Percentiles rank a stretch among this genome's conserved stretches.
These are phyloP conservation scores for Rhododendron kiyosumense DNA, from an alignment of 148 eudicot species.

Conservation along the genomic window DNA sequence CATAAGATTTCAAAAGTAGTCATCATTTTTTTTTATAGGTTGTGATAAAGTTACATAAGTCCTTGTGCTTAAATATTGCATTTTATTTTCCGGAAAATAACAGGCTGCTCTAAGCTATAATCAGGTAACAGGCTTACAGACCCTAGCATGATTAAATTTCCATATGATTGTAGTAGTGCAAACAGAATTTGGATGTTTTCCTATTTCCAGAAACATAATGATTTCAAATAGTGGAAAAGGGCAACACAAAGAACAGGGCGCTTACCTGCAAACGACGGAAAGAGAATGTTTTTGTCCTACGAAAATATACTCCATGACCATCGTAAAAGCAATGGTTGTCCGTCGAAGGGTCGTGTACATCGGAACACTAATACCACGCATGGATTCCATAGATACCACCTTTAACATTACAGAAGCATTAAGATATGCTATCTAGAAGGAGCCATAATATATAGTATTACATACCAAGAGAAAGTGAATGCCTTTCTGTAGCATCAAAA, in stretches of 20 bases:
- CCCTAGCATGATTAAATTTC: neutral
- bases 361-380: conserved; percentile 70
- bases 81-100: neutral
- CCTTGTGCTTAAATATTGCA: neutral
- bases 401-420: conserved; percentile 13
- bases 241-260: neutral
- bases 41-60: neutral
- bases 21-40: neutral
- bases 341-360: conserved; percentile 82
- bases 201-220: neutral
- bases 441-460: neutral
- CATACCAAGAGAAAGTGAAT: neutral
- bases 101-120: neutral
- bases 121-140: no score
- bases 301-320: conserved; percentile 58
- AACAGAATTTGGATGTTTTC: neutral
- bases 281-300: conserved; percentile 40
- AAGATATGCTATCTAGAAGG: neutral
- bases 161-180: neutral
- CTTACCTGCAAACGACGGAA: conserved; percentile 49
- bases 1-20: neutral
- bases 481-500: neutral
- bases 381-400: conserved; percentile 77
- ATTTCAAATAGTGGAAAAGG: neutral
- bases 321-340: conserved; percentile 69